Conservation (phyloP, 2,329 filamentous ascomycete species). For the Fusarium sp. region DNA sequence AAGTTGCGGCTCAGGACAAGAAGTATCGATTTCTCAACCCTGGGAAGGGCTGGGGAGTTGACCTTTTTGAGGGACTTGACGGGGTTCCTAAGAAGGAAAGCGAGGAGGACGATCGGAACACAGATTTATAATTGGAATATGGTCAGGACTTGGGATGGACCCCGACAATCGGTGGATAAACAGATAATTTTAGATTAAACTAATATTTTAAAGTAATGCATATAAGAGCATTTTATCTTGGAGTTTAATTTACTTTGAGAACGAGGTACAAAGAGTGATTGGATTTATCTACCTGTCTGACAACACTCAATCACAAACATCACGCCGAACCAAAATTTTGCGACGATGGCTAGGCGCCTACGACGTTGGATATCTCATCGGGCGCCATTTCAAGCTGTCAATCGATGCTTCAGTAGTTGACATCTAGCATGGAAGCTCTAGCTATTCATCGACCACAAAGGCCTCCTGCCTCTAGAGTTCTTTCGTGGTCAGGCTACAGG, state of each 20-base stretch:
- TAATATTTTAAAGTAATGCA: background rate
- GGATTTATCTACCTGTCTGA: too few species aligned
- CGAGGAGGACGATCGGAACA: conserved; percentile 20
- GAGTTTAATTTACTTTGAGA: background rate
- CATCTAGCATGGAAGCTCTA: too few species aligned
- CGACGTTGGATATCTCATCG: too few species aligned
- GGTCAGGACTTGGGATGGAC: background rate
- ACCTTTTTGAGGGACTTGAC: conserved; percentile 57
- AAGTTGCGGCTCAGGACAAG: conserved; percentile 48
- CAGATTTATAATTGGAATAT: conserved; percentile 25
- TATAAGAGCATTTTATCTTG: background rate
- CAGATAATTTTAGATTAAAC: background rate
- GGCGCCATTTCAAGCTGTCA: too few species aligned
- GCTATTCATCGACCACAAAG: too few species aligned
- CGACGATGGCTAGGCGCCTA: too few species aligned
- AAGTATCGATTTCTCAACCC: conserved; percentile 57
- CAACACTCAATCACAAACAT: too few species aligned
- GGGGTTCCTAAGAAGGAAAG: conserved; percentile 45
- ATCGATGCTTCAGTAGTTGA: too few species aligned
- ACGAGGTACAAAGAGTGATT: too few species aligned
- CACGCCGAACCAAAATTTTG: too few species aligned
- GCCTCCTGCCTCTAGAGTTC: too few species aligned
- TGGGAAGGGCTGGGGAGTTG: conserved; percentile 55
- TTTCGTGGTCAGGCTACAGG: too few species aligned
- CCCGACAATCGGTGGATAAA: background rate